Conservation (phyloP, 176 grass and related monocot species). For the Hsuehochloa calcarea region DNA sequence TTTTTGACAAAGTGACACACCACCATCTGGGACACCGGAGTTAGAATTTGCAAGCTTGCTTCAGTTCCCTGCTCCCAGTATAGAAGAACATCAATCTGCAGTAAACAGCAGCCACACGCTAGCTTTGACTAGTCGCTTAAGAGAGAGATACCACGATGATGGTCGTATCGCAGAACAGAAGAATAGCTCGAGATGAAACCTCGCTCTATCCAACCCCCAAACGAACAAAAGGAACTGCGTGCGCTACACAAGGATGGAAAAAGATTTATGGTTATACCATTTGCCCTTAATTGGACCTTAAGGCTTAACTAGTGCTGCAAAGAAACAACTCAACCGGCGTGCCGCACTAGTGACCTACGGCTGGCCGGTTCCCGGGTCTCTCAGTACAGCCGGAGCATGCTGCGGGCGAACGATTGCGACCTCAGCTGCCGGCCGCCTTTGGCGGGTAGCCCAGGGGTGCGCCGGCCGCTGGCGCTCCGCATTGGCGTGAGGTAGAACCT, state of each 20-base stretch:
- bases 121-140: background rate
- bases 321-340: background rate
- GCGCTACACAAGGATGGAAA: constrained; percentile 33
- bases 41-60: background rate
- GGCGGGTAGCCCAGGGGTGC: constrained; percentile 1
- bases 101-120: background rate
- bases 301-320: background rate
- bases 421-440: constrained; percentile 44
- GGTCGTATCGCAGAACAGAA: background rate
- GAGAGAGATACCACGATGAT: background rate
- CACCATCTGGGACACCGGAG: background rate
- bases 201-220: constrained; percentile 16
- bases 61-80: background rate
- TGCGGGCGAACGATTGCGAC: constrained; percentile 68
- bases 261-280: constrained; percentile 42
- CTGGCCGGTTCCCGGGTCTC: background rate
- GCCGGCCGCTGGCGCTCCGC: constrained; percentile 57
- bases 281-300: background rate
- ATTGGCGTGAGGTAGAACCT: constrained; percentile 87
- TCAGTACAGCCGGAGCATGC: constrained; percentile 83
- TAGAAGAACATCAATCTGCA: background rate
- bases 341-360: background rate
- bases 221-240: constrained; percentile 40
- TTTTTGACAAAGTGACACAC: background rate
- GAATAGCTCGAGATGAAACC: background rate